Evolutionary conservation across 208 protist species (phyloP), one percentile per base, ranked within the genome.

Genomic region (Crithidia thermophila): DNA sequence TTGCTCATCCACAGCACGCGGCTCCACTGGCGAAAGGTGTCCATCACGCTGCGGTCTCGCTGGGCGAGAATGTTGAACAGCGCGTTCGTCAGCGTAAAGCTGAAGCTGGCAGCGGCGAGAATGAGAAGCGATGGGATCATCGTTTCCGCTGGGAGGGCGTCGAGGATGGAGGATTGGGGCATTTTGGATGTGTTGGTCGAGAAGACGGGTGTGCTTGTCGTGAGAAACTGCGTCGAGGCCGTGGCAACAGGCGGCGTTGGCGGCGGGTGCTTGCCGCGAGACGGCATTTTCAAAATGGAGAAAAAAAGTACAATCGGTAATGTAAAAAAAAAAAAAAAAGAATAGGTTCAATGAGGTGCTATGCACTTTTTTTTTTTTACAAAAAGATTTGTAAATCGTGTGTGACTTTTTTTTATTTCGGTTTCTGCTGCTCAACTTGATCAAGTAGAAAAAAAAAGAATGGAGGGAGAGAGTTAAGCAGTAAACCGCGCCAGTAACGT

Each of bases 111-210:
- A n/a, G 77, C 0, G 4, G 83, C 18, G 31, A 87, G 36, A 8
- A 87, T 13, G 36, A 72, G 49, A 5, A 83, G 34, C 1, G 84
- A 73, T 0, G 84, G 75, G 43, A 90, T 80, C 40, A 84, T 66
- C 8, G 82, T 72, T 21, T 85, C 49, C 27, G 30, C 33, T 0
- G 52, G 58, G 14, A 80, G 51, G 7, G n/a, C 33, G 30, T 67
- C 23, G 18, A 73, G 60, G 31, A 79, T 45, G 51, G 31, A 39
- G 47, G 40, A 18, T 4, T 45, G 40, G 16, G 40, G 16, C n/a
- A n/a, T n/a, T n/a, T n/a, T n/a, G n/a, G n/a, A n/a, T n/a, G n/a
- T n/a, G n/a, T n/a, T n/a, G n/a, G n/a, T n/a, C n/a, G n/a, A n/a
- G n/a, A n/a, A n/a, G n/a, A n/a, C n/a, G n/a, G n/a, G n/a, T n/a